Evolutionary conservation across 805 yeast genomes (phyloP).

Genomic region (Hanseniaspora singularis): DNA sequence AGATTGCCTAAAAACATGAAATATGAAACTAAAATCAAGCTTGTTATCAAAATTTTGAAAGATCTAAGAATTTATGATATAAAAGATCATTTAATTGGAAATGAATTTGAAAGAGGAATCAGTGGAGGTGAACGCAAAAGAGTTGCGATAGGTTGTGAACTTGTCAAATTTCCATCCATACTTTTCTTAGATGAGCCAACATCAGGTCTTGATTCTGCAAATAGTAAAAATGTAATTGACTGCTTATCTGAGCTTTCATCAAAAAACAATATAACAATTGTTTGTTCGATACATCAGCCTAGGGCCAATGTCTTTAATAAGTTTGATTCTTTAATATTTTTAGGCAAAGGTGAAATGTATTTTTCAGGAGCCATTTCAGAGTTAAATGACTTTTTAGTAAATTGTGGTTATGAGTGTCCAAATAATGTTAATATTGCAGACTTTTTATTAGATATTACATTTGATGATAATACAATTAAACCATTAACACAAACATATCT

Average conservation of each 20-base stretch:
- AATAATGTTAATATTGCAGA: constrained; percentile 88
- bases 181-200: constrained; percentile 86
- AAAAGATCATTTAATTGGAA: constrained; percentile 77
- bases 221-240: constrained; percentile 84
- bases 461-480: constrained; percentile 32
- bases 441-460: constrained; percentile 80
- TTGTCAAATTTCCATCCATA: constrained; percentile 78
- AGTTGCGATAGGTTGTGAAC: constrained; percentile 86
- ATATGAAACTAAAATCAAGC: constrained; percentile 53
- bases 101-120: constrained; percentile 78
- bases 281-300: constrained; percentile 94
- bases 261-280: constrained; percentile 72
- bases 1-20: constrained; percentile 76
- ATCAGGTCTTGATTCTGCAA: constrained; percentile 87
- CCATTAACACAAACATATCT: constrained; percentile 18
- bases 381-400: constrained; percentile 63
- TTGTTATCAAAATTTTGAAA: constrained; percentile 73
- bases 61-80: constrained; percentile 77
- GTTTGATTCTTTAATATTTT: constrained; percentile 68
- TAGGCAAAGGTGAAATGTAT: constrained; percentile 75
- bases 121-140: constrained; percentile 77
- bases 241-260: constrained; percentile 67
- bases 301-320: constrained; percentile 87
- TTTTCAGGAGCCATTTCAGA: constrained; percentile 76
- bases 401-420: constrained; percentile 73